Evolutionary conservation across 2,329 filamentous ascomycete species (phyloP).

Genomic region (Dactylellina cionopaga): DNA sequence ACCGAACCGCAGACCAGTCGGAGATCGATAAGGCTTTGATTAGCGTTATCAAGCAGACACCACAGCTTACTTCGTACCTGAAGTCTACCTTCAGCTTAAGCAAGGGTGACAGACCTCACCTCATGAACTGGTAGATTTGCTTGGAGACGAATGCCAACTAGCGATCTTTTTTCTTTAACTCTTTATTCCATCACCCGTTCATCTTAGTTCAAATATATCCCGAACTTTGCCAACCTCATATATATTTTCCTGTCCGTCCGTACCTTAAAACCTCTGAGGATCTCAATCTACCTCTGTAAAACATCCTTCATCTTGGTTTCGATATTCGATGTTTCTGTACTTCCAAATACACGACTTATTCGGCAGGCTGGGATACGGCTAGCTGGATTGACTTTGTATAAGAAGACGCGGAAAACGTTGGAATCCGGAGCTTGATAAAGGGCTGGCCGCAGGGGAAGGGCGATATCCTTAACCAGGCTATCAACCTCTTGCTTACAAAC

Average conservation of each 20-base stretch:
- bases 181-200: slow-evolving; percentile 26
- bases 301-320: slow-evolving; percentile 19
- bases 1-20: slow-evolving; percentile 97
- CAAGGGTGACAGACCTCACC: slow-evolving; percentile 99
- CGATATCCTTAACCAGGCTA: slow-evolving; percentile 8
- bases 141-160: slow-evolving; percentile 48
- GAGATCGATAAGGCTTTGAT: slow-evolving; percentile 95
- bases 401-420: neutral
- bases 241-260: slow-evolving; percentile 38
- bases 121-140: slow-evolving; percentile 93
- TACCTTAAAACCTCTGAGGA: slow-evolving; percentile 41
- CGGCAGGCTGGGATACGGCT: slow-evolving; percentile 26
- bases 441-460: neutral
- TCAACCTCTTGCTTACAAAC: neutral
- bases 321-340: slow-evolving; percentile 13
- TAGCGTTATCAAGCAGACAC: slow-evolving; percentile 97
- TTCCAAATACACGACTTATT: slow-evolving; percentile 24
- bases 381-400: slow-evolving; percentile 23
- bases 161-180: slow-evolving; percentile 49
- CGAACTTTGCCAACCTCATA: slow-evolving; percentile 38
- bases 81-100: slow-evolving; percentile 96
- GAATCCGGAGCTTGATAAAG: neutral
- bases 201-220: slow-evolving; percentile 53
- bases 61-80: slow-evolving; percentile 92
- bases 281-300: slow-evolving; percentile 36